Conservation (phyloP, 2,329 filamentous ascomycete species). For the Pyricularia pennisetigena region DNA sequence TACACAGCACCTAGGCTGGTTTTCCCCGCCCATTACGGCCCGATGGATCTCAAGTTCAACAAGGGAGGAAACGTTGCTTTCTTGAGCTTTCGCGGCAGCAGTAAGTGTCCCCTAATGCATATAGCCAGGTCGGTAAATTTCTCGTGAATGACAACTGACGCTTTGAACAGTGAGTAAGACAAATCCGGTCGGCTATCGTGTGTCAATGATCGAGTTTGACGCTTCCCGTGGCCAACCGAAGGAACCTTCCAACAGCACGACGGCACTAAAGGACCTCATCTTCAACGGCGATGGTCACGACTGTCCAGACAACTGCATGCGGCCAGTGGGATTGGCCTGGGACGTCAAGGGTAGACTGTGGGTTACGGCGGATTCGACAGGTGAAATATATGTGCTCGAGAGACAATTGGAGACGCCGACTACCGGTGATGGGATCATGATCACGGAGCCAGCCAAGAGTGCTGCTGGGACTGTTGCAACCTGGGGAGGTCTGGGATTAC, state of each 20-base stretch:
- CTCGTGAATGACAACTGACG: neutral
- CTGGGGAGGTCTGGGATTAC: neutral
- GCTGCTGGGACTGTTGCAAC: neutral
- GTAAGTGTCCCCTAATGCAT: conserved; percentile 25
- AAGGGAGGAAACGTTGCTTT: conserved; percentile 47
- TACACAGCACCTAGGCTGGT: conserved; percentile 43
- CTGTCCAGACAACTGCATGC: conserved; percentile 50
- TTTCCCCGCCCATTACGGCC: conserved; percentile 54
- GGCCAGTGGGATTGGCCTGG: conserved; percentile 47
- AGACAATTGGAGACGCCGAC: conserved; percentile 8
- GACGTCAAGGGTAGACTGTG: conserved; percentile 43
- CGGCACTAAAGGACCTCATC: conserved; percentile 41
- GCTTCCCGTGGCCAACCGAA: conserved; percentile 27
- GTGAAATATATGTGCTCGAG: conserved; percentile 51
- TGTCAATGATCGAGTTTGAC: conserved; percentile 29
- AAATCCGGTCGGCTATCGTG: conserved; percentile 33
- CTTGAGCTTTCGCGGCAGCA: conserved; percentile 61
- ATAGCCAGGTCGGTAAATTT: neutral
- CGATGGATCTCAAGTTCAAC: conserved; percentile 61
- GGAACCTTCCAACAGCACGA: conserved; percentile 27
- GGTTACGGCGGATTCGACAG: conserved; percentile 50
- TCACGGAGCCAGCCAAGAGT: conserved; percentile 6
- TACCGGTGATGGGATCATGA: conserved; percentile 10
- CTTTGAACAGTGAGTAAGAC: conserved; percentile 26
- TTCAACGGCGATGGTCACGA: conserved; percentile 36